Evolutionary conservation across 1,284 basidiomycete genomes (phyloP).

Genomic region (Rhodotorula sp.): DNA sequence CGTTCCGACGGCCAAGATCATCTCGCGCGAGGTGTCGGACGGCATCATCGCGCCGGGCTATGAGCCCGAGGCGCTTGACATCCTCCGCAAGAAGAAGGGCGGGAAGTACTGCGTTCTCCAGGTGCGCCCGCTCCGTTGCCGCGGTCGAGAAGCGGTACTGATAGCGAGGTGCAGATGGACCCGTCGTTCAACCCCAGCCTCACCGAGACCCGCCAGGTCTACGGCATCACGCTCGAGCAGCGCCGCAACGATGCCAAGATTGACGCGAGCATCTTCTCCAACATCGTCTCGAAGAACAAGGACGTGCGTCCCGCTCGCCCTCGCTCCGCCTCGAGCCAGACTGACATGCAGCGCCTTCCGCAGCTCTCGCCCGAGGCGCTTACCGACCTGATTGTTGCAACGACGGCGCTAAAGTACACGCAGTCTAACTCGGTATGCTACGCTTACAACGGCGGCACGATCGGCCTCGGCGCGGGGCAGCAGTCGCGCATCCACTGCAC

Average conservation of each 20-base stretch:
- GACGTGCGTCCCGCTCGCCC: slow-evolving; percentile 57
- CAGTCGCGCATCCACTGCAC: slow-evolving; percentile 99
- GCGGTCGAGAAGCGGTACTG: not conserved
- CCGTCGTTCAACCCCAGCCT: slow-evolving; percentile 72
- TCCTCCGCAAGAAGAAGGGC: slow-evolving; percentile 93
- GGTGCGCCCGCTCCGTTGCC: too few relatives aligned
- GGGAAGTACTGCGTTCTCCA: slow-evolving; percentile 98
- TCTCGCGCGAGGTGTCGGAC: slow-evolving; percentile 96
- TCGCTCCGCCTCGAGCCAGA: not conserved
- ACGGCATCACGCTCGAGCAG: slow-evolving; percentile 89
- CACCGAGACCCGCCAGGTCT: slow-evolving; percentile 92
- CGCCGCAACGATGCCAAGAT: slow-evolving; percentile 90
- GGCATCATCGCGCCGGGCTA: slow-evolving; percentile 97
- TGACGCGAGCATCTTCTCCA: slow-evolving; percentile 75
- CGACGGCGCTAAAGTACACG: slow-evolving; percentile 96
- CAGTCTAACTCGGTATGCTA: slow-evolving; percentile 99
- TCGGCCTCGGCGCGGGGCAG: slow-evolving; percentile 96
- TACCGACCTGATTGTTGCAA: slow-evolving; percentile 89
- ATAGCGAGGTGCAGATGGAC: slow-evolving; percentile 73
- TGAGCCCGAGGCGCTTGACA: slow-evolving; percentile 80
- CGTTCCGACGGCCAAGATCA: slow-evolving; percentile 90
- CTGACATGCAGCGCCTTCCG: not conserved
- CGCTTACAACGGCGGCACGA: slow-evolving; percentile 86
- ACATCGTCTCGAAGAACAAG: slow-evolving; percentile 86
- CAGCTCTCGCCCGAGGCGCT: slow-evolving; percentile 73